phyloP scores from a whole-genome alignment of 345 rosid genomes.

The Boechera stricta region DNA sequence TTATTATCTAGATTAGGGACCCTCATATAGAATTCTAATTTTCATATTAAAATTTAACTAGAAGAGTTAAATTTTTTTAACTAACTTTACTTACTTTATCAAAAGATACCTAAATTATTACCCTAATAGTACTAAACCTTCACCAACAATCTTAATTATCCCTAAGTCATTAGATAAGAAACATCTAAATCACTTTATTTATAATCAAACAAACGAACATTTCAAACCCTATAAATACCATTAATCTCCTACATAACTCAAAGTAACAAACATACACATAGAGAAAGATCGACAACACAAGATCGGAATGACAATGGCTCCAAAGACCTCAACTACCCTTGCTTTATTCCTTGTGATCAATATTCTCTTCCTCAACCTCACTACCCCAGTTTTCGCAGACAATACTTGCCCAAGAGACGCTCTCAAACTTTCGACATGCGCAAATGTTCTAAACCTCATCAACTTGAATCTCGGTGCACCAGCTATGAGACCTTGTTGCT shows the following conservation, averaged over 20 bases:
- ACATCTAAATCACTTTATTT: slow-evolving; percentile 1
- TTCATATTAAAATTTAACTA: background rate
- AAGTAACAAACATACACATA: slow-evolving; percentile 16
- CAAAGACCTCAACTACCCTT: slow-evolving; percentile 36
- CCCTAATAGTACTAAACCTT: background rate
- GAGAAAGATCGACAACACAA: slow-evolving; percentile 7
- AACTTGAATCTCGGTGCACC: slow-evolving; percentile 45
- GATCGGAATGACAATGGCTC: slow-evolving; percentile 39
- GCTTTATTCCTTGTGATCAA: slow-evolving; percentile 44
- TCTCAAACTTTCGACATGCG: slow-evolving; percentile 39
- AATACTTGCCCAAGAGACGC: slow-evolving; percentile 38
- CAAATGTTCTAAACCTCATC: slow-evolving; percentile 39
- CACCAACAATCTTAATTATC: background rate
- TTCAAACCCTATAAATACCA: slow-evolving; percentile 27
- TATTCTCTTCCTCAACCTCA: slow-evolving; percentile 46
- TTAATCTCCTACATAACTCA: slow-evolving; percentile 11
- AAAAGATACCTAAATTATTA: background rate
- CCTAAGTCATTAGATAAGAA: background rate
- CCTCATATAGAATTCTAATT: background rate
- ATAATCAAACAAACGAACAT: background rate
- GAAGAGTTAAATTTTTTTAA: background rate
- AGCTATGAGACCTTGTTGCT: slow-evolving; percentile 41
- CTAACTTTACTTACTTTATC: background rate
- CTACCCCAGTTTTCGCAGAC: background rate
- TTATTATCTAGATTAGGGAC: background rate